A percentile compares a stretch with the other conserved stretches of the same genome.
These are phyloP conservation scores for Physcomitrium patens DNA, from an alignment of 225 moss, liverwort and hornwort genomes.

Conservation along the genomic window DNA sequence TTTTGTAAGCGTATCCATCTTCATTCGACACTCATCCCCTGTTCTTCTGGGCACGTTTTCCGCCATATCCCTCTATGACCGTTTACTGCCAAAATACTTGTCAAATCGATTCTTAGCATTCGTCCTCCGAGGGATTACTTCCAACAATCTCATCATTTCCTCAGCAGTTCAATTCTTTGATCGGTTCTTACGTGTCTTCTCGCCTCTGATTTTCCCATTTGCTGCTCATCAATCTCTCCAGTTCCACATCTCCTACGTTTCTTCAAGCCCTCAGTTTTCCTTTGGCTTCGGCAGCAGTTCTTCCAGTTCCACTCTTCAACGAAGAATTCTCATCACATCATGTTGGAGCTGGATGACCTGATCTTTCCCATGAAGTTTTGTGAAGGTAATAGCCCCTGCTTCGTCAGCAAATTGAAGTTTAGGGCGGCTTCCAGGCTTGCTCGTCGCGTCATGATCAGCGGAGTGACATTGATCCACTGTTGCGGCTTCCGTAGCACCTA, in stretches of 20 bases:
- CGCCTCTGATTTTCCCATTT: no score
- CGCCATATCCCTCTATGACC: neutral
- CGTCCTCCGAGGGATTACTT: neutral
- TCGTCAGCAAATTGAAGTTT: neutral
- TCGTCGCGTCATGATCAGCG: no score
- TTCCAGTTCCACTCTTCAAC: no score
- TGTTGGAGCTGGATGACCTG: no score
- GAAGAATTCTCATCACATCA: neutral
- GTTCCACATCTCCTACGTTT: no score
- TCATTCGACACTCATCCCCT: neutral
- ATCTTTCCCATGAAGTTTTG: neutral
- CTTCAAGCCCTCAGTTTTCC: no score
- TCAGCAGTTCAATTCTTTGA: neutral
- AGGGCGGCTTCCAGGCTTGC: neutral
- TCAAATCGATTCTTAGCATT: neutral
- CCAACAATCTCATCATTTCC: neutral
- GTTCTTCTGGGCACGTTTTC: neutral
- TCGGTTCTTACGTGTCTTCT: neutral
- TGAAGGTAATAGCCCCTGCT: neutral
- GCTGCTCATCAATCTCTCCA: no score
- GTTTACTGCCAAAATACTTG: no score
- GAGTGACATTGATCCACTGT: no score
- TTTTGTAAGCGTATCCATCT: slow-evolving; percentile 25
- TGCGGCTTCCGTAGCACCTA: neutral
- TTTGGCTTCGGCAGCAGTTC: no score